Evolutionary conservation across 192 early-diverging fungal species (phyloP), one percentile per base, ranked within the genome.

Genomic region (Neocallimastix lanati): DNA sequence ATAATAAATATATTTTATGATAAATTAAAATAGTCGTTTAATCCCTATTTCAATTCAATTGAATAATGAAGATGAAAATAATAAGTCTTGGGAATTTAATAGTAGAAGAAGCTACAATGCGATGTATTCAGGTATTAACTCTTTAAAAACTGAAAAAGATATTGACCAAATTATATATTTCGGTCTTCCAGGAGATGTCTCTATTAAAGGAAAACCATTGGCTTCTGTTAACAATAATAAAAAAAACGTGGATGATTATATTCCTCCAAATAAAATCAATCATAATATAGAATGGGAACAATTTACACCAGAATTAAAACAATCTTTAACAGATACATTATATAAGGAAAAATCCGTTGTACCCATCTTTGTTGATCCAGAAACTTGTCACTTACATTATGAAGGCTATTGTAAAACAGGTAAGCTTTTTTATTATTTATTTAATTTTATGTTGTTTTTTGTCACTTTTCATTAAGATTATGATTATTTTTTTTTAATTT

Each of bases 351-450:
- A 91, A 28, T 88, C 87, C 29, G 88, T 90, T 50, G 88, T 93
- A 16, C 93, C 96, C 4, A 93, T 98, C 28, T 91, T 94, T 81
- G 80, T 98, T 36, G 89, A 50, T 92, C 78, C 90, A 93, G 27
- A 82, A 86, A 28, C 86, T 85, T 29, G 91, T 94, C 29, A 81
- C 86, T 76, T 92, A 58, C 96, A 98, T 84, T 99, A 99, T 82
- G 97, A 97, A 79, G 97, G 97, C 1, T 99, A 96, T 84, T 97
- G 96, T 87, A 99, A 99, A 87, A 87, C 89, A 78, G 92, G 93
- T 93, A 86, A 80, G 67, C 29, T 13, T 30, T 28, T 4, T 36
- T n/a, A n/a, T n/a, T n/a, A n/a, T n/a, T n/a, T n/a, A n/a, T n/a
- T n/a, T n/a, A n/a, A n/a, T n/a, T n/a, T n/a, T n/a, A n/a, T n/a